Base-by-base conservation (phyloP, 805 yeast genomes). In the Barnettozyma wickerhamii region DNA sequence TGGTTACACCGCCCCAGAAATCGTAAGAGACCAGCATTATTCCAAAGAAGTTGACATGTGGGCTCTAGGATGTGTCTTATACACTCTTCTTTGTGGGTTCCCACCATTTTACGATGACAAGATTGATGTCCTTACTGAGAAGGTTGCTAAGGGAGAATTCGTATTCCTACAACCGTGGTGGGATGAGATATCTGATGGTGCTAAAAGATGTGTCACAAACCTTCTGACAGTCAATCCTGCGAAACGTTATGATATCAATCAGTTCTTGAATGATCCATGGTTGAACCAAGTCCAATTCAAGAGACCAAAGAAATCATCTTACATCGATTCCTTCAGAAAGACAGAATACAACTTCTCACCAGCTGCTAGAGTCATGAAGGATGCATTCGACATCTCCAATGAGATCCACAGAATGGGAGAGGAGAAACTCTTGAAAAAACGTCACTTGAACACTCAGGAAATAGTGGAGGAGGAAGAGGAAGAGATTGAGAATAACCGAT, bases 121-220 rank as follows among this genome's bases (percentile, higher is more conserved):
- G 46, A 84, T 81, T 46, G 81, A 83, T 52, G 71, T 79, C 4
- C 65, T 85, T 34, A 79, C 89, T 4, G 71, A 72, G 40, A 85
- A 84, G 58, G 86, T 84, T 24, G 69, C 84, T 10, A 69, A 69
- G 35, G 95, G 93, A 27, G 81, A 84, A 42, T 85, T 74, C 60
- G 74, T 77, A n/a, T 85, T 84, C 57, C 65, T 85, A 39, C 65
- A 74, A 44, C 95, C 95, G 2, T 85, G 95, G 95, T 85, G 93
- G 87, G 93, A 84, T 61, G 95, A 85, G 57, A 81, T 85, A 27
- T 72, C 82, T 37, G 62, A 58, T 30, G 87, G 79, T 28, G 90
- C 89, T 20, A 85, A 84, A 55, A 73, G 74, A 51, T 72, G 85
- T 52, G 85, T 85, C 12, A 62, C 74, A 4, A 78, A 75, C 52